Conservation (phyloP, 805 yeast genomes). For the Metschnikowia peoriensis region DNA sequence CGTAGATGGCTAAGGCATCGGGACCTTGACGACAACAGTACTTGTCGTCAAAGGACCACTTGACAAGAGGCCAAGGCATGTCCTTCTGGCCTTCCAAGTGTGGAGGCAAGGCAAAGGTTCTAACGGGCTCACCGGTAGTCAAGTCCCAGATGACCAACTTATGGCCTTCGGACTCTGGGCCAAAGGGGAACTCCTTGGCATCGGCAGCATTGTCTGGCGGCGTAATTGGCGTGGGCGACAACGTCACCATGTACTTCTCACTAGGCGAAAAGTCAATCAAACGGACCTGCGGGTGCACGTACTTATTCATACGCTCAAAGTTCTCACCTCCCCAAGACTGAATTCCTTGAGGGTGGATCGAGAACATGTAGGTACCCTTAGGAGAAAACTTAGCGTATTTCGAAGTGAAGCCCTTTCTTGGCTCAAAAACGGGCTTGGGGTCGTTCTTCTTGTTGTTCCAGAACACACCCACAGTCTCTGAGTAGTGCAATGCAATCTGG, state of each 20-base stretch:
- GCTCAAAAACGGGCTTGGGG: constrained; percentile 75
- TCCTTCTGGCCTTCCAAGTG: constrained; percentile 62
- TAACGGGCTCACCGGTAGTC: constrained; percentile 73
- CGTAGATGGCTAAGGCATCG: constrained; percentile 88
- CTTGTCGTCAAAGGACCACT: constrained; percentile 91
- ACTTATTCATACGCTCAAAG: constrained; percentile 71
- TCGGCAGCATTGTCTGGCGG: constrained; percentile 63
- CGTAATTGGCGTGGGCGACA: constrained; percentile 80
- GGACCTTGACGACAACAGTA: constrained; percentile 96
- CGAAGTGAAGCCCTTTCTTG: constrained; percentile 83
- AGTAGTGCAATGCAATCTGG: constrained; percentile 78
- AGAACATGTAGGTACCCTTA: constrained; percentile 81
- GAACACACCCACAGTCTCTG: constrained; percentile 76
- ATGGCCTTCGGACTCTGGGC: constrained; percentile 87
- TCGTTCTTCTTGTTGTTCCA: constrained; percentile 77
- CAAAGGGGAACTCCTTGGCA: constrained; percentile 73
- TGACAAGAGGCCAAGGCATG: constrained; percentile 94
- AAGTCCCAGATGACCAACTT: constrained; percentile 92
- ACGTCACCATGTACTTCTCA: constrained; percentile 86
- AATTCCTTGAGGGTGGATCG: constrained; percentile 91
- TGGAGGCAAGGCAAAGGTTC: constrained; percentile 89
- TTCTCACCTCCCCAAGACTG: constrained; percentile 93
- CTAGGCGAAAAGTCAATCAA: constrained; percentile 89
- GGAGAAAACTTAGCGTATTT: constrained; percentile 90
- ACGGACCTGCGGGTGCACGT: constrained; percentile 85